phyloP scores from a whole-genome alignment of 176 grass and related monocot species.

The Urochloa ruziziensis region DNA sequence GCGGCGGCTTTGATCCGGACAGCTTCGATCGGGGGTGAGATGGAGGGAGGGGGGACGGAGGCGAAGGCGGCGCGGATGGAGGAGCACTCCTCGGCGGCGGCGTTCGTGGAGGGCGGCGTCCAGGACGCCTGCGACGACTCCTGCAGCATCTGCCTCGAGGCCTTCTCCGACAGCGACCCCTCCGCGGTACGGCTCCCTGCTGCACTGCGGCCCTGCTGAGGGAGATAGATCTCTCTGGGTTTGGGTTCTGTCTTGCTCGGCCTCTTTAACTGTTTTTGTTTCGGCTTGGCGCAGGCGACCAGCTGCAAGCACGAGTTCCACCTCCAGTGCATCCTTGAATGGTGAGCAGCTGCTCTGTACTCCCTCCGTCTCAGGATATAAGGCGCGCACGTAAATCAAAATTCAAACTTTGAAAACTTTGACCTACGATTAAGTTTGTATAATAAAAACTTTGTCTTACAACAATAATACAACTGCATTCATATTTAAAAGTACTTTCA shows the following conservation, averaged over 20 bases:
- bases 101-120: conserved; percentile 68
- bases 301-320: conserved; percentile 67
- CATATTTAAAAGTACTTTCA: too few species aligned
- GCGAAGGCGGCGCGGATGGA: conserved; percentile 38
- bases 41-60: too few species aligned
- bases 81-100: conserved; percentile 51
- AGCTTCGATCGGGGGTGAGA: neutral
- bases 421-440: too few species aligned
- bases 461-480: too few species aligned
- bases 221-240: neutral
- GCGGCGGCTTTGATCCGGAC: neutral
- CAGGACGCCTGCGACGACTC: conserved; percentile 68
- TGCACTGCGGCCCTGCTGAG: neutral
- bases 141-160: conserved; percentile 73
- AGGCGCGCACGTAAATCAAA: too few species aligned
- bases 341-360: conserved; percentile 13
- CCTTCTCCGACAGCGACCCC: conserved; percentile 61
- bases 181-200: conserved; percentile 39
- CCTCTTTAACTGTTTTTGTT: neutral
- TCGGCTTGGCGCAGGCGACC: conserved; percentile 39
- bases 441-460: too few species aligned
- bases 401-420: too few species aligned
- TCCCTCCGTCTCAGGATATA: too few species aligned
- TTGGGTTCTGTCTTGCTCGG: neutral
- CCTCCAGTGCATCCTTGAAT: conserved; percentile 76